Evolutionary conservation across 2,329 filamentous ascomycete species (phyloP), one percentile per base, ranked within the genome.

Genomic region (Hypoxylon sp.): DNA sequence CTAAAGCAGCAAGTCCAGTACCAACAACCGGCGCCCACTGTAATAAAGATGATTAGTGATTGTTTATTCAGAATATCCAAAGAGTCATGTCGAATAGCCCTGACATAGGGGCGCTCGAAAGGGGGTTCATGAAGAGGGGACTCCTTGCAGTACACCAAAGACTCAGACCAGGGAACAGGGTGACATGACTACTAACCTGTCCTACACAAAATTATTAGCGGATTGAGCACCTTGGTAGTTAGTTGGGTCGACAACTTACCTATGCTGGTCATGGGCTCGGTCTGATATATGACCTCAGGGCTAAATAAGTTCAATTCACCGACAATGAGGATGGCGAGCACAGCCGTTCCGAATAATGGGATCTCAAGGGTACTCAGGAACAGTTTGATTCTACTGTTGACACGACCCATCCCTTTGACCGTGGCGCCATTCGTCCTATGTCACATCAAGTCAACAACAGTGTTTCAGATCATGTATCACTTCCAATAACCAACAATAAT

Each of bases 241-340:
- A 48, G 11, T 9, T n/a, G 11, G 33, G 17, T 5, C 17, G 11
- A 29, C 27, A 18, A 17, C 79, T 63, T 72, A 85, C 84, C 85
- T 45, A 89, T 78, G 59, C 81, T 86, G 4, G 76, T 76, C 48
- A 89, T 83, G 0, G 85, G 84, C 58, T 90, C 87, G 0, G 83
- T 88, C 58, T 87, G 78, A 56, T 83, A 87, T 0, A 61, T 64
- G 3, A 89, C 76, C 52, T 82, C 83, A 0, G 51, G 17, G 43
- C 83, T 88, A 63, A 79, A 88, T 62, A 89, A 85, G 63, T 90
- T 89, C 26, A 77, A 76, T 70, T 89, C 87, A 0, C 87, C 87
- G 0, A 86, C 71, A 3, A 86, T 75, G 3, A 89, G 73, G 4
- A 89, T 83, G 1, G 83, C 80, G 1, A 88, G 55, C 0, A 88